Evolutionary conservation across 2,329 filamentous ascomycete genomes (phyloP).

Genomic region (Ophiostoma triangulosporum): DNA sequence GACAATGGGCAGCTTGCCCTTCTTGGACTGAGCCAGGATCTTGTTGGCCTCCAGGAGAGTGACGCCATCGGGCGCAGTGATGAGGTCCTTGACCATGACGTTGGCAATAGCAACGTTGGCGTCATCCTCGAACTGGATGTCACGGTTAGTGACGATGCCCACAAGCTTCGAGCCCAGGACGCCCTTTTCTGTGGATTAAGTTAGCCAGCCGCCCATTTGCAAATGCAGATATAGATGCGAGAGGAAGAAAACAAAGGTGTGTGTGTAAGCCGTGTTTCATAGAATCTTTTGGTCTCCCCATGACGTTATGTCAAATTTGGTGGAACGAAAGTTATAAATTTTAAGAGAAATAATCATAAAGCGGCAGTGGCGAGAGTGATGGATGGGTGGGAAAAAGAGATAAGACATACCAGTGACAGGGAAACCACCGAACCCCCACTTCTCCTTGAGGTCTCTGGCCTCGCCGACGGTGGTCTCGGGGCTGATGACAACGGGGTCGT

Average conservation of each 20-base stretch:
- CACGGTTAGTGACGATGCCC: slow-evolving; percentile 93
- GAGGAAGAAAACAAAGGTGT: slow-evolving; percentile 7
- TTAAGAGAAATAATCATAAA: slow-evolving; percentile 66
- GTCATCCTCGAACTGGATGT: slow-evolving; percentile 90
- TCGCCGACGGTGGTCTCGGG: slow-evolving; percentile 80
- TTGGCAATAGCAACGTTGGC: slow-evolving; percentile 58
- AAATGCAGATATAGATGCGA: slow-evolving; percentile 1
- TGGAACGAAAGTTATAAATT: slow-evolving; percentile 99
- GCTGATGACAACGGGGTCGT: slow-evolving; percentile 85
- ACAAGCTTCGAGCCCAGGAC: slow-evolving; percentile 90
- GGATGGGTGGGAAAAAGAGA: neutral
- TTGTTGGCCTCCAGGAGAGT: slow-evolving; percentile 80
- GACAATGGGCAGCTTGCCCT: slow-evolving; percentile 92
- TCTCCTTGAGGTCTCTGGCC: slow-evolving; percentile 84
- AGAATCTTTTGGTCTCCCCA: slow-evolving; percentile 53
- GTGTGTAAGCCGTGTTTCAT: slow-evolving; percentile 14
- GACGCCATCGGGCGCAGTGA: slow-evolving; percentile 75
- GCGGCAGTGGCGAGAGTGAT: slow-evolving; percentile 20
- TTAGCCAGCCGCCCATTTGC: slow-evolving; percentile 23
- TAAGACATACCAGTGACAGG: slow-evolving; percentile 81
- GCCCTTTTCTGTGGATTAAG: slow-evolving; percentile 56
- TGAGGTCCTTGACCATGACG: slow-evolving; percentile 95
- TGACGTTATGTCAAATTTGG: slow-evolving; percentile 77
- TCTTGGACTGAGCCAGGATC: slow-evolving; percentile 89
- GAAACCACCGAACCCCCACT: slow-evolving; percentile 97